Evolutionary conservation across 1,284 basidiomycete species (phyloP).

Genomic region (Psilocybe mexicana): DNA sequence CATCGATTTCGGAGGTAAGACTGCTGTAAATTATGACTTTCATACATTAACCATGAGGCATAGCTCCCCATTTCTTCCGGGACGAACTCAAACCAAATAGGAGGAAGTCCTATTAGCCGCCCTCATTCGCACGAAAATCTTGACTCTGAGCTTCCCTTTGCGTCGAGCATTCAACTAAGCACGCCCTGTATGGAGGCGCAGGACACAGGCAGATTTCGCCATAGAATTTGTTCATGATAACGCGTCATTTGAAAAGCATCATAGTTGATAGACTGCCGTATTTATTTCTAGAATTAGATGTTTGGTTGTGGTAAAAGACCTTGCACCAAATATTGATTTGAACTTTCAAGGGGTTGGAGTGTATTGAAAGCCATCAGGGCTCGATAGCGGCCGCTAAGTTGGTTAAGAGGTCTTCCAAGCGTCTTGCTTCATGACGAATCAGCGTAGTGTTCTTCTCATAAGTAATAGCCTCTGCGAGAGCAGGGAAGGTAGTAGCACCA

Average conservation of each 20-base stretch:
- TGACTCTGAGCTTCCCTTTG: conserved; percentile 3
- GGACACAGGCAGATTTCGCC: conserved; percentile 18
- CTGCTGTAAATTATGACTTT: background rate
- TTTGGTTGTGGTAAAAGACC: no score
- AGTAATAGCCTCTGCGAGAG: conserved; percentile 77
- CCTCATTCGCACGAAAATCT: background rate
- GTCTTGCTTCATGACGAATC: conserved; percentile 65
- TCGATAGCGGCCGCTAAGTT: conserved; percentile 48
- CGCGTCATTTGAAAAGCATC: background rate
- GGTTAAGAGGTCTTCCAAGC: conserved; percentile 59
- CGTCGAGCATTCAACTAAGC: conserved; percentile 13
- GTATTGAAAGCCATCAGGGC: conserved; percentile 19
- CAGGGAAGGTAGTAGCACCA: conserved; percentile 85
- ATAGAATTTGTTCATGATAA: conserved; percentile 14
- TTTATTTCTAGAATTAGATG: no score
- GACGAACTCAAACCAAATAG: background rate
- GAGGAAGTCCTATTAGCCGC: background rate
- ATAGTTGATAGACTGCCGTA: no score
- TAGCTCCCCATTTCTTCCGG: background rate
- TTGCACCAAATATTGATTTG: no score
- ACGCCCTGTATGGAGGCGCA: conserved; percentile 18
- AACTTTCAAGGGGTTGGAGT: background rate
- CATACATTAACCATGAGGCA: background rate
- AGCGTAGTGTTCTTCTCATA: conserved; percentile 65
- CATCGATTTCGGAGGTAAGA: conserved; percentile 4